These are phyloP conservation scores for Aurinia saxatilis DNA, from an alignment of 345 rosid genomes.

Conservation along the genomic window DNA sequence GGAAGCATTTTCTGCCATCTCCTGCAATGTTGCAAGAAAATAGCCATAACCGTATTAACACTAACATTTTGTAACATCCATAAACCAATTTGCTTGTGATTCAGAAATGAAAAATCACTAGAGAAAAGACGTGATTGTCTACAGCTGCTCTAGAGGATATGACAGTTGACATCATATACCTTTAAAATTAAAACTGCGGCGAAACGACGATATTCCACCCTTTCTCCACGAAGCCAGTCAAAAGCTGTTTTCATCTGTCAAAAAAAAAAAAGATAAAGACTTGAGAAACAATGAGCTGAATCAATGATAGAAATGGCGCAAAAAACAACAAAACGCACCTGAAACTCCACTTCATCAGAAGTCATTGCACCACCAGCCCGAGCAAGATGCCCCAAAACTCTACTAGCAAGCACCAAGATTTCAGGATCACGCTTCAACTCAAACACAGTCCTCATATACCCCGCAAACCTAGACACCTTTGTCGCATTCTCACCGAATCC, in stretches of 20 bases:
- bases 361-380: slow-evolving; percentile 99
- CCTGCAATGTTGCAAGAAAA: slow-evolving; percentile 40
- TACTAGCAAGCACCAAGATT: slow-evolving; percentile 81
- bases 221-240: slow-evolving; percentile 85
- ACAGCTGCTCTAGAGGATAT: neutral
- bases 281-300: neutral
- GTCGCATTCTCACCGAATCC: slow-evolving; percentile 95
- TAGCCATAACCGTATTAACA: neutral
- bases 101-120: neutral
- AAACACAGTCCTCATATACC: slow-evolving; percentile 64
- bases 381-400: slow-evolving; percentile 94
- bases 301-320: neutral
- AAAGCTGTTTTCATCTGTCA: slow-evolving; percentile 75
- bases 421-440: slow-evolving; percentile 83
- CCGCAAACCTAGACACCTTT: slow-evolving; percentile 82
- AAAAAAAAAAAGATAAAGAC: slow-evolving; percentile 2
- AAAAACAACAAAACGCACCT: slow-evolving; percentile 39
- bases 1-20: slow-evolving; percentile 99
- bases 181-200: slow-evolving; percentile 90
- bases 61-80: neutral
- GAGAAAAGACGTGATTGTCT: neutral
- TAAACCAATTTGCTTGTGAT: neutral
- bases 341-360: slow-evolving; percentile 95
- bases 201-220: slow-evolving; percentile 82
- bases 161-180: slow-evolving; percentile 31